Percentiles rank a stretch among this genome's conserved stretches.
These are phyloP conservation scores for Aspergillus olivimuriae DNA, from an alignment of 495 filamentous ascomycete genomes.

Conservation along the genomic window DNA sequence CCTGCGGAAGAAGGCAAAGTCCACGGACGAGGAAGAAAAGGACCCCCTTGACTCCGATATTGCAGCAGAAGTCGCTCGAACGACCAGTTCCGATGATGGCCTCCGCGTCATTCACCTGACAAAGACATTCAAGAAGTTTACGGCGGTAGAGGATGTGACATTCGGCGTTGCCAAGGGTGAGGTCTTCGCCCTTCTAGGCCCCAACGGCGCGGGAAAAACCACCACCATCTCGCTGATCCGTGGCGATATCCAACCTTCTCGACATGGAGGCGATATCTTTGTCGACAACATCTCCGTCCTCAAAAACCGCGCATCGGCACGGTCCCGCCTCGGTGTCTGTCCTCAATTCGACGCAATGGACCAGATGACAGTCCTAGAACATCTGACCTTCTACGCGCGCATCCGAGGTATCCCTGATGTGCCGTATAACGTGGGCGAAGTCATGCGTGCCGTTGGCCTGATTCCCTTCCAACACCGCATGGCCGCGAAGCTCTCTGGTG, in stretches of 20 bases:
- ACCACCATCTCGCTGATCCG: constrained; percentile 80
- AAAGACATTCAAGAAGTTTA: constrained; percentile 62
- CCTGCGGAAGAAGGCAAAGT: constrained; percentile 26
- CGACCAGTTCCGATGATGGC: constrained; percentile 50
- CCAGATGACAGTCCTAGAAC: constrained; percentile 49
- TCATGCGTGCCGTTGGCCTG: constrained; percentile 39
- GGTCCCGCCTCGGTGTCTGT: constrained; percentile 66
- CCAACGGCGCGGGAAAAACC: constrained; percentile 84
- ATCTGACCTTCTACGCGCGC: constrained; percentile 52
- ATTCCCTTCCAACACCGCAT: constrained; percentile 29
- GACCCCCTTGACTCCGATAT: constrained; percentile 41
- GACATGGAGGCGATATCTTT: constrained; percentile 58
- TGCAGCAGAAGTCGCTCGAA: constrained; percentile 38
- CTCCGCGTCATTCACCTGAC: constrained; percentile 69
- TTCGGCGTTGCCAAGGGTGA: constrained; percentile 73
- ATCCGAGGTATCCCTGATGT: constrained; percentile 46
- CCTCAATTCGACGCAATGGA: constrained; percentile 53
- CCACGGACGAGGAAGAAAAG: constrained; percentile 38
- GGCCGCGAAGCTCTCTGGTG: constrained; percentile 44
- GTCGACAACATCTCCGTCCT: constrained; percentile 68
- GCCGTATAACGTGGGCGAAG: constrained; percentile 41
- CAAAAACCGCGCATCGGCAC: constrained; percentile 55
- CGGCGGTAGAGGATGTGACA: constrained; percentile 74
- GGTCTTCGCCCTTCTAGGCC: constrained; percentile 79
- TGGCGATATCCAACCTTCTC: constrained; percentile 67